phyloP scores from a whole-genome alignment of 2,329 filamentous ascomycete genomes.

The Neobulgaria alba region DNA sequence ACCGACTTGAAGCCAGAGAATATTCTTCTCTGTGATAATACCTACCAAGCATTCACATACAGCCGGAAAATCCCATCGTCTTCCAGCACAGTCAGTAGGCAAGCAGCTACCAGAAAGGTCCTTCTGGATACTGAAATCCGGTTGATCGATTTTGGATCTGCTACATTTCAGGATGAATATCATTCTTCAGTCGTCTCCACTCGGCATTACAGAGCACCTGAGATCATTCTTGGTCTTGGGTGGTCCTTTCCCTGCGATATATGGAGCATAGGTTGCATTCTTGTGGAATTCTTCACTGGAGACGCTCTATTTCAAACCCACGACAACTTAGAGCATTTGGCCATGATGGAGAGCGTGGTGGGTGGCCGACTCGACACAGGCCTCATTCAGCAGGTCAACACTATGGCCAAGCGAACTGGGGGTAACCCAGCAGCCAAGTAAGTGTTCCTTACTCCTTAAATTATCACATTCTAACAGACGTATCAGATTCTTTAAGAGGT shows the following conservation, averaged over 20 bases:
- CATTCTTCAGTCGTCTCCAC: constrained; percentile 65
- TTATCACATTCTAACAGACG: constrained; percentile 24
- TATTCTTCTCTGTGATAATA: constrained; percentile 56
- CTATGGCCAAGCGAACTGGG: constrained; percentile 46
- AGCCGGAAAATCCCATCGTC: constrained; percentile 62
- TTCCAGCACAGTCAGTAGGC: constrained; percentile 46
- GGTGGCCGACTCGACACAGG: constrained; percentile 48
- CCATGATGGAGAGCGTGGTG: constrained; percentile 68
- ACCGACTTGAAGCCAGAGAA: constrained; percentile 70
- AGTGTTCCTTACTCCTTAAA: constrained; percentile 20
- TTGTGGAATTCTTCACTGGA: constrained; percentile 64
- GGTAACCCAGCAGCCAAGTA: constrained; percentile 59
- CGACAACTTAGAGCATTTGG: constrained; percentile 62
- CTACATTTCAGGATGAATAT: constrained; percentile 65
- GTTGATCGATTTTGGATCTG: constrained; percentile 63
- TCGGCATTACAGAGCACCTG: constrained; percentile 60
- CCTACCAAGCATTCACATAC: constrained; percentile 63
- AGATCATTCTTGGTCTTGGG: constrained; percentile 61
- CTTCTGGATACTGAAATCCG: constrained; percentile 61
- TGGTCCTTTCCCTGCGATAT: constrained; percentile 68
- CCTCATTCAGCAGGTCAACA: constrained; percentile 49
- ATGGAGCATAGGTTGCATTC: constrained; percentile 66
- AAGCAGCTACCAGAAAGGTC: constrained; percentile 48
- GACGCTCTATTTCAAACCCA: constrained; percentile 66
- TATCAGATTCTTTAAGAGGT: constrained; percentile 57